Conservation (phyloP, 202 grass and related monocot species). For the Elaeis oleifera region DNA sequence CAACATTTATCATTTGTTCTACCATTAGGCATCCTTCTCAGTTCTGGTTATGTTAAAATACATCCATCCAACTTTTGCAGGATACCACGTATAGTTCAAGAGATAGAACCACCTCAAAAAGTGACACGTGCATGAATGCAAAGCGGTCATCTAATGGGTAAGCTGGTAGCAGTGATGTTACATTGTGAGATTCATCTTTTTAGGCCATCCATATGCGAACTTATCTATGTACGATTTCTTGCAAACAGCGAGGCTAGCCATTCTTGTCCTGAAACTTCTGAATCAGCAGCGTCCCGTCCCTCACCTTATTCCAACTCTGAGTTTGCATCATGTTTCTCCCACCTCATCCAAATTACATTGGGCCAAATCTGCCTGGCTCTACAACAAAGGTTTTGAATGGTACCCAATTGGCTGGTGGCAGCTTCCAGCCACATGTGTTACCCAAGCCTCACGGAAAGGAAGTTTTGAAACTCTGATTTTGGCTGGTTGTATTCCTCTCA, state of each 20-base stretch:
- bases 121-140: slow-evolving; percentile 1
- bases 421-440: slow-evolving; percentile 2
- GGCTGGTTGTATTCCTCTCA: too few relatives aligned
- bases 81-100: background rate
- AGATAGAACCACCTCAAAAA: slow-evolving; percentile 10
- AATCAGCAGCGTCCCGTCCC: background rate
- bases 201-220: too few relatives aligned
- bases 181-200: background rate
- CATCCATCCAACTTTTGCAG: background rate
- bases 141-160: slow-evolving; percentile 13
- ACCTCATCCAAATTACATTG: background rate
- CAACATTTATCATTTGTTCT: background rate
- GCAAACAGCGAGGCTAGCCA: background rate
- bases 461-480: background rate
- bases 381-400: background rate
- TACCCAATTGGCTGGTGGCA: background rate
- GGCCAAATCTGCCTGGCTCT: background rate
- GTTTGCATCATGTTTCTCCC: background rate
- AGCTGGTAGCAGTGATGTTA: background rate
- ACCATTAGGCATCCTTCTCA: background rate
- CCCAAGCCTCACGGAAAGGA: slow-evolving; percentile 3
- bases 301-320: background rate
- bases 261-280: slow-evolving; percentile 5
- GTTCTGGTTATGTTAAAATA: background rate
- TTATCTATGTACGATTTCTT: background rate